Evolutionary conservation across 176 grass and related monocot genomes (phyloP), one percentile per base, ranked within the genome.

Genomic region (Oryza australiensis): DNA sequence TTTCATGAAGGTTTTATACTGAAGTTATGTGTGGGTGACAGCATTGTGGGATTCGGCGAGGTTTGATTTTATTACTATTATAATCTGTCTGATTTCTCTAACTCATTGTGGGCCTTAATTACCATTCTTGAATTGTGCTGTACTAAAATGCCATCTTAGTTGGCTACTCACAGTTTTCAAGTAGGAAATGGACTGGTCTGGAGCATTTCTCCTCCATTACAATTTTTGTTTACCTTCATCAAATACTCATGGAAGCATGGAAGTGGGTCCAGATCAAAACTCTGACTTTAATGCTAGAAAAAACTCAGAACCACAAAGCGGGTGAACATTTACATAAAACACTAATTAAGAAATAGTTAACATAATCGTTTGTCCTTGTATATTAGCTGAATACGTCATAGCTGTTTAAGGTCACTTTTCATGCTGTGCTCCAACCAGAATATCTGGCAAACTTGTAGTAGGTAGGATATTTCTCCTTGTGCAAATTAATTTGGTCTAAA

Each of bases 11-110:
- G 95, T 60, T 89, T 94, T 83, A 83, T 98, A 76, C 64, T 94
- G 34, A 93, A 83, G 81, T 75, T 98, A 72, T 30, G 45, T 87
- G 24, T 89, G 83, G 92, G 84, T 87, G 88, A 89, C 55, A 80
- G 42, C 46, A 89, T 67, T 85, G 70, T 80, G 28, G 95, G 95
- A 82, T 85, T 98, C 40, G 92, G 95, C 59, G 95, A 98, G 95
- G 95, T 97, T 86, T 82, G 83, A 92, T 49, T 90, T 90, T 66
- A 85, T 80, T 29, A 82, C 78, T 65, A 42, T 10, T 72, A 22
- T 20, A 33, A 33, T 16, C 49, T 71, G 9, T 77, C 41, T 38
- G 27, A 26, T 64, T 63, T 70, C 9, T 64, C 45, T 68, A 37
- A 26, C 40, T 80, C 55, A 26, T 80, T 14, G 9, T 40, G 46